These are phyloP conservation scores for Leptoxyphium fumago DNA, from an alignment of 2,329 filamentous ascomycete genomes.

Conservation along the genomic window DNA sequence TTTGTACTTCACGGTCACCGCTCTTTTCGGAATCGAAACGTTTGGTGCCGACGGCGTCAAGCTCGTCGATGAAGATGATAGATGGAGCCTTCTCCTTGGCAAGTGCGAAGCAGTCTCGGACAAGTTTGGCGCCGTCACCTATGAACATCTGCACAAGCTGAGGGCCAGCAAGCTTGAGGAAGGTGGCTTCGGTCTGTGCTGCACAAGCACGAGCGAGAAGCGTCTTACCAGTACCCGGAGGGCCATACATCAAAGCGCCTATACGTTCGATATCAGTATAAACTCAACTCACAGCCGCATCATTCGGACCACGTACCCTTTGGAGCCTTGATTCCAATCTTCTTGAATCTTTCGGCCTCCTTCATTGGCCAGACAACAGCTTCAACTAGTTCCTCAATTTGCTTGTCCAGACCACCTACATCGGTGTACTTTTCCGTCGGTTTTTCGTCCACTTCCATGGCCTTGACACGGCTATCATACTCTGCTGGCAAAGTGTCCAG, in stretches of 20 bases:
- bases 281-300: too few species aligned
- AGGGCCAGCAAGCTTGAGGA: conserved; percentile 93
- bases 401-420: conserved; percentile 93
- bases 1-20: conserved; percentile 92
- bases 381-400: conserved; percentile 97
- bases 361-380: conserved; percentile 99
- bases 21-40: conserved; percentile 98
- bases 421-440: conserved; percentile 98
- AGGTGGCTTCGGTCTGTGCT: conserved; percentile 94
- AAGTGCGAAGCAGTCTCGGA: conserved; percentile 91
- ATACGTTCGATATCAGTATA: background rate
- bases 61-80: conserved; percentile 98
- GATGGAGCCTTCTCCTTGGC: conserved; percentile 98
- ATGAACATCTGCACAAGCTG: conserved; percentile 99
- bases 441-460: conserved; percentile 99
- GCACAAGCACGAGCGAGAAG: conserved; percentile 89
- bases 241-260: conserved; percentile 98
- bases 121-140: conserved; percentile 92
- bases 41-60: conserved; percentile 96
- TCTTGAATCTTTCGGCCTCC: conserved; percentile 97
- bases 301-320: conserved; percentile 51
- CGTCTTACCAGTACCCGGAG: conserved; percentile 80
- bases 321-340: conserved; percentile 98
- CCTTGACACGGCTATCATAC: conserved; percentile 97
- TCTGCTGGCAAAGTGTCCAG: conserved; percentile 93